phyloP scores from a whole-genome alignment of 805 yeast genomes.

The Candida silvicultrix region DNA sequence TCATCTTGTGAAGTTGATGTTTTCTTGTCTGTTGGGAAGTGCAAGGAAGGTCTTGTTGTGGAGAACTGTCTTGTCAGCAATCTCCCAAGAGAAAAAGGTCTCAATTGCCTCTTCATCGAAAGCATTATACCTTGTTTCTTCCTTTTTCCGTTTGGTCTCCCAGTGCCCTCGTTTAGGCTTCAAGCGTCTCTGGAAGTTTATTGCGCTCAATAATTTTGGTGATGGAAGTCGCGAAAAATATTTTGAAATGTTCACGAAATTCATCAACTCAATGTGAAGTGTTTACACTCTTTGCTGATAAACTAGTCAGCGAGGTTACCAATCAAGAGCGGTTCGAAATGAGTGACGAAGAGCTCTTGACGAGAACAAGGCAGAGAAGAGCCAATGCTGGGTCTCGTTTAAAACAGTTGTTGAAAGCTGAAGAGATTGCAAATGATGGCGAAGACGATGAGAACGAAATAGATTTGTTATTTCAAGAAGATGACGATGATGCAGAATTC shows the following conservation, averaged over 20 bases:
- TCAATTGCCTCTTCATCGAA: neutral
- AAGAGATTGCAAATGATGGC: constrained; percentile 36
- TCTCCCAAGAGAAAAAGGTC: neutral
- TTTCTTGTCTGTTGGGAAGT: constrained; percentile 1
- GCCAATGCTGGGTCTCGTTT: constrained; percentile 88
- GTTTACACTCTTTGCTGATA: too few relatives aligned
- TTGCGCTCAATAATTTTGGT: too few relatives aligned
- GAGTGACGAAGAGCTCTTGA: constrained; percentile 36
- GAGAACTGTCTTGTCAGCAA: neutral
- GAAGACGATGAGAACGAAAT: constrained; percentile 76
- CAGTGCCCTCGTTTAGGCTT: too few relatives aligned
- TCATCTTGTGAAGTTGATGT: constrained; percentile 53
- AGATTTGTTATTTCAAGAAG: constrained; percentile 61
- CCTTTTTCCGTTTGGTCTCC: too few relatives aligned
- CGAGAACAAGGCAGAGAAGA: constrained; percentile 71
- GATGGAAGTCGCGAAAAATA: too few relatives aligned
- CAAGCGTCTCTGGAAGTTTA: too few relatives aligned
- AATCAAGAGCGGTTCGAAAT: neutral
- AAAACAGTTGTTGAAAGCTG: constrained; percentile 65
- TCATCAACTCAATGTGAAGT: too few relatives aligned
- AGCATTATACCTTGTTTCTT: too few relatives aligned
- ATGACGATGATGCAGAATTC: constrained; percentile 48
- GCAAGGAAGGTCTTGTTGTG: neutral
- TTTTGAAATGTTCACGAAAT: too few relatives aligned
- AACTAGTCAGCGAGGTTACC: too few relatives aligned